Evolutionary conservation across 805 yeast species (phyloP).

Genomic region (Kregervanrija delftensis): DNA sequence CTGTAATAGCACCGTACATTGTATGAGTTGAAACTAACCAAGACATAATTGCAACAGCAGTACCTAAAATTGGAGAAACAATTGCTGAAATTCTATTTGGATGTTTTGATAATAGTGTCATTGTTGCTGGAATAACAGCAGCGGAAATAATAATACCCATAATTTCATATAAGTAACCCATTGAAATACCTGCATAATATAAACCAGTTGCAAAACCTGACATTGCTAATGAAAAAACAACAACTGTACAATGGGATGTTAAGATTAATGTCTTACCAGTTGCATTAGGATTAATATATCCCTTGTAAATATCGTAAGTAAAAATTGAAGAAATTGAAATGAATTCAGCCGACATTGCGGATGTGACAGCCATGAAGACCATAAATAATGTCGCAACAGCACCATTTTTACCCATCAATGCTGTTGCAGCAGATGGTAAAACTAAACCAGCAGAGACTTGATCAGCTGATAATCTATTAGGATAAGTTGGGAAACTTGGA

Average conservation of each 20-base stretch:
- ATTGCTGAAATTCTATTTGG: constrained; percentile 68
- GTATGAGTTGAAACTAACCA: constrained; percentile 52
- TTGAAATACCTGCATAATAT: constrained; percentile 71
- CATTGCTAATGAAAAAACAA: constrained; percentile 54
- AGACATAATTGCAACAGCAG: constrained; percentile 63
- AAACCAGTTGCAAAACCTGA: constrained; percentile 80
- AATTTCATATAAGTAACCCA: constrained; percentile 82
- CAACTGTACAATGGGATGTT: constrained; percentile 62
- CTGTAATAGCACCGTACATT: constrained; percentile 36
- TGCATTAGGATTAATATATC: constrained; percentile 74
- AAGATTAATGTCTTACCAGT: constrained; percentile 63
- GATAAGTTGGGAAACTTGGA: constrained; percentile 76
- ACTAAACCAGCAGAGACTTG: constrained; percentile 81
- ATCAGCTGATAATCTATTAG: constrained; percentile 52
- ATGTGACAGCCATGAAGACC: constrained; percentile 88
- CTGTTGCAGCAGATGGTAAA: constrained; percentile 72
- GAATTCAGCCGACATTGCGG: constrained; percentile 87
- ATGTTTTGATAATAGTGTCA: constrained; percentile 56
- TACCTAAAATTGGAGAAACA: constrained; percentile 72
- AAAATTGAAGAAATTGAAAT: constrained; percentile 81
- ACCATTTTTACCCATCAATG: constrained; percentile 81
- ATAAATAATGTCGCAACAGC: constrained; percentile 75
- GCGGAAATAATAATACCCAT: constrained; percentile 89
- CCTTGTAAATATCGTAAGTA: constrained; percentile 81
- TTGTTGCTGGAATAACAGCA: constrained; percentile 72